A percentile compares a stretch with the other conserved stretches of the same genome.
Evolutionary conservation across 805 yeast genomes (phyloP).

Genomic region (Blastobotrys peoriensis): DNA sequence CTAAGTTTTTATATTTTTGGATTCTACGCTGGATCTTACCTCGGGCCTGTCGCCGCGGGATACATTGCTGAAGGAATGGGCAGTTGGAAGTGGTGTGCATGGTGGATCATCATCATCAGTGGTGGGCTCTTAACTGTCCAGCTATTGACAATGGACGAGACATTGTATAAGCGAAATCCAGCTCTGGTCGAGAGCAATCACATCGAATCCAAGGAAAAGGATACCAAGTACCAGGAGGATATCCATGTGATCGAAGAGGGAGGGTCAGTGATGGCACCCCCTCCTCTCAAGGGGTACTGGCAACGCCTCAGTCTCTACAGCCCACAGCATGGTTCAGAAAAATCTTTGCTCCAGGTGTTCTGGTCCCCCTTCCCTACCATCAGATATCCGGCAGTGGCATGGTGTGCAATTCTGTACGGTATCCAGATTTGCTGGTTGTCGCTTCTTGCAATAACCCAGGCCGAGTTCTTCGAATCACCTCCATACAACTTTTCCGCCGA

Average conservation of each 20-base stretch:
- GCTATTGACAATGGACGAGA: constrained; percentile 10
- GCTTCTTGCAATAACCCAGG: constrained; percentile 7
- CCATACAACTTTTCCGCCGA: constrained; percentile 12
- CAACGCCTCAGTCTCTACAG: constrained; percentile 9
- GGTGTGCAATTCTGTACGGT: constrained; percentile 13
- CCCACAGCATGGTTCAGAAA: constrained; percentile 4
- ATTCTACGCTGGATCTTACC: constrained; percentile 39
- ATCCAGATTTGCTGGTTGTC: constrained; percentile 11
- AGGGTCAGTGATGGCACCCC: background rate
- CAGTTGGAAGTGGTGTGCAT: constrained; percentile 12
- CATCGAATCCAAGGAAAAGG: background rate
- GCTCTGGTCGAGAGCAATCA: constrained; percentile 3
- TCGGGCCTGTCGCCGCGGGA: constrained; percentile 58
- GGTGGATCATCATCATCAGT: constrained; percentile 9
- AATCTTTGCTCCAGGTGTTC: constrained; percentile 3
- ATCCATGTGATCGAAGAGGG: constrained; percentile 1
- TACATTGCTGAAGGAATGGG: constrained; percentile 33
- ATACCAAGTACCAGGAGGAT: constrained; percentile 3
- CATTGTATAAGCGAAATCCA: constrained; percentile 8
- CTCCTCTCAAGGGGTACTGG: constrained; percentile 6
- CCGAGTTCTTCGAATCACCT: constrained; percentile 8
- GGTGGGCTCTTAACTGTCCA: constrained; percentile 7
- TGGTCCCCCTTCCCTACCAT: constrained; percentile 41
- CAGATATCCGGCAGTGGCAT: constrained; percentile 10
- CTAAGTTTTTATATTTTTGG: constrained; percentile 40